phyloP scores from a whole-genome alignment of 352 stramenopile genomes.

The Elongisporangium prolatum region DNA sequence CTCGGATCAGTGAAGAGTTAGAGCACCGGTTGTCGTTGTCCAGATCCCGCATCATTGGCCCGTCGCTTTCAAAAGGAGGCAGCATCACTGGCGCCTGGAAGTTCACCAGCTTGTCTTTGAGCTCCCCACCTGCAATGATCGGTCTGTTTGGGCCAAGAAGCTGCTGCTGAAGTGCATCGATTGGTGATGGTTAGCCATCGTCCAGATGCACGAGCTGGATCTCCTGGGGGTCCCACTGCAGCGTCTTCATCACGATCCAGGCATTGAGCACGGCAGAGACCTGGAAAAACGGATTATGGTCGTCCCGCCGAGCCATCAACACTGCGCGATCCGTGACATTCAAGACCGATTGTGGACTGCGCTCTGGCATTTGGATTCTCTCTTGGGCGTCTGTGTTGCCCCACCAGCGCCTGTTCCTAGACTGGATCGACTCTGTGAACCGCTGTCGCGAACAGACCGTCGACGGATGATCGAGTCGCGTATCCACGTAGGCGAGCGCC shows the following conservation, averaged over 20 bases:
- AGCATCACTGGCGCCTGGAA: slow-evolving; percentile 31
- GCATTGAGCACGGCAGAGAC: slow-evolving; percentile 32
- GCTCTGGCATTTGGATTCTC: not conserved
- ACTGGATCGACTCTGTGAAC: not conserved
- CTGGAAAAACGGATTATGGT: slow-evolving; percentile 58
- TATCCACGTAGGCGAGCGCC: not conserved
- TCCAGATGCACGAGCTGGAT: slow-evolving; percentile 46
- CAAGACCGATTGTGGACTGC: not conserved
- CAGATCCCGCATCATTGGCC: slow-evolving; percentile 40
- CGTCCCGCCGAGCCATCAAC: slow-evolving; percentile 33
- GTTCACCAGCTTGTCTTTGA: slow-evolving; percentile 24
- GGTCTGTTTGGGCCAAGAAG: slow-evolving; percentile 21
- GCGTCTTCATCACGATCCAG: slow-evolving; percentile 28
- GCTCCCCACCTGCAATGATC: slow-evolving; percentile 20
- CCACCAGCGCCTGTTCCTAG: not conserved
- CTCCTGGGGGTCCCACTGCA: slow-evolving; percentile 23
- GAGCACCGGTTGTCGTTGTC: slow-evolving; percentile 37
- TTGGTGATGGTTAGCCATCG: slow-evolving; percentile 29
- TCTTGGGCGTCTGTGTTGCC: not conserved
- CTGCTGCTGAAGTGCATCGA: slow-evolving; percentile 41
- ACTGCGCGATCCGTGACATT: slow-evolving; percentile 9
- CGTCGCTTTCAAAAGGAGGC: slow-evolving; percentile 26
- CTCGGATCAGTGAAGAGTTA: slow-evolving; percentile 12
- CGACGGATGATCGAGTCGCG: not conserved
- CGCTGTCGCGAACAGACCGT: not conserved